A percentile compares a stretch with the other conserved stretches of the same genome.
Evolutionary conservation across 768 basidiomycete species (phyloP).

Genomic region (Terana coerulea): DNA sequence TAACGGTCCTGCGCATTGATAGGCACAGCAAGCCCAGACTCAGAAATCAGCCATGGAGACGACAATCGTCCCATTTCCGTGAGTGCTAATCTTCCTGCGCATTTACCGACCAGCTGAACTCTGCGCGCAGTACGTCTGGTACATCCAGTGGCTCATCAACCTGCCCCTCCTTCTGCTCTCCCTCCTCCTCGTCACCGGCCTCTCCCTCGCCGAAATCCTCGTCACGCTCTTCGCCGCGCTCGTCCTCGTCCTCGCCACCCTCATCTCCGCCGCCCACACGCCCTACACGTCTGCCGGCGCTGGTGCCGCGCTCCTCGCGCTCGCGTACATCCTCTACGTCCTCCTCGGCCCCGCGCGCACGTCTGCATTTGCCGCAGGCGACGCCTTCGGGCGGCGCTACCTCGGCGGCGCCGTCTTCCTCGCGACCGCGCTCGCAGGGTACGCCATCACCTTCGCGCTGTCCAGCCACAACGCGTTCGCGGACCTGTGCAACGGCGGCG

Average conservation of each 20-base stretch:
- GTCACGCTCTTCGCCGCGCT: constrained; percentile 37
- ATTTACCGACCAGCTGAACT: neutral
- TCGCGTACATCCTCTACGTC: constrained; percentile 42
- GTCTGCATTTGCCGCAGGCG: constrained; percentile 19
- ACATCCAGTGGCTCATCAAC: constrained; percentile 48
- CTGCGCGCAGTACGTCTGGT: constrained; percentile 35
- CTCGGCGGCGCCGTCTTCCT: constrained; percentile 32
- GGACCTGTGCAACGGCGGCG: constrained; percentile 44
- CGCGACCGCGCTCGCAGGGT: too few relatives aligned
- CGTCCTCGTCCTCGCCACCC: constrained; percentile 36
- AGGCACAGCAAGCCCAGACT: constrained; percentile 3
- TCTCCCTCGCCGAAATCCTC: constrained; percentile 44
- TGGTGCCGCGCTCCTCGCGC: constrained; percentile 40
- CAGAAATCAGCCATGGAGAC: constrained; percentile 32
- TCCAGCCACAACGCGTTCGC: constrained; percentile 40
- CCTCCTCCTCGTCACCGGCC: constrained; percentile 39
- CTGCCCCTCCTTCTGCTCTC: constrained; percentile 43
- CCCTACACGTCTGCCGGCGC: constrained; percentile 43
- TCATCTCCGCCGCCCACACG: constrained; percentile 40
- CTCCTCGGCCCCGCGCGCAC: constrained; percentile 22
- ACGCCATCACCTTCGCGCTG: constrained; percentile 29
- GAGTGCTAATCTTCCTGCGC: neutral
- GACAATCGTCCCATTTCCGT: constrained; percentile 37
- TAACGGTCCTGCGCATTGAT: neutral
- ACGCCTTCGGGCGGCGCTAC: constrained; percentile 22